phyloP scores from a whole-genome alignment of 768 basidiomycete genomes.

The Boletus eberwhitei region DNA sequence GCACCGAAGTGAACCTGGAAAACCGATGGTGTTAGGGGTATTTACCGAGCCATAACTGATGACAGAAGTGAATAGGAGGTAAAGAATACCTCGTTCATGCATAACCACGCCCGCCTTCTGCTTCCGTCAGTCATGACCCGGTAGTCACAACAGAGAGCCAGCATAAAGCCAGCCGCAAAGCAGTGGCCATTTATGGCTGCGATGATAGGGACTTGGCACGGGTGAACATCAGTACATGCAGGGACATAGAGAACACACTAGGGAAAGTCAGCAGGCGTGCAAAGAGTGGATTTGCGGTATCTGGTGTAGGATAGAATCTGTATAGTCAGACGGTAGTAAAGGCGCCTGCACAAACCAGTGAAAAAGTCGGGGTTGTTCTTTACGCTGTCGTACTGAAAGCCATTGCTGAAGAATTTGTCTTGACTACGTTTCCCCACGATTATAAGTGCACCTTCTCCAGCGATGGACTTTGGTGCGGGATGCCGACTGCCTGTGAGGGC shows the following conservation, averaged over 20 bases:
- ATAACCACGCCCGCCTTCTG: constrained; percentile 76
- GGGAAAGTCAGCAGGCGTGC: constrained; percentile 71
- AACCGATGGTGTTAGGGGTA: background rate
- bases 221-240: background rate
- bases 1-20: constrained; percentile 78
- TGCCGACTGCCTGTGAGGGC: constrained; percentile 40
- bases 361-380: constrained; percentile 60
- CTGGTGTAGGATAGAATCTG: constrained; percentile 35
- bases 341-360: constrained; percentile 42
- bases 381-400: constrained; percentile 60
- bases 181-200: constrained; percentile 83
- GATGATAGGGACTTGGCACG: constrained; percentile 63
- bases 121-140: constrained; percentile 84
- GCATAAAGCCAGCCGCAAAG: constrained; percentile 80
- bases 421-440: constrained; percentile 73
- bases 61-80: background rate
- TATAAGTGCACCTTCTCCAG: constrained; percentile 67
- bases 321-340: background rate
- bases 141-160: constrained; percentile 83
- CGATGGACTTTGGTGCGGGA: constrained; percentile 27
- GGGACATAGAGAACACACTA: constrained; percentile 43
- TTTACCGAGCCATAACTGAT: background rate
- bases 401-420: constrained; percentile 89
- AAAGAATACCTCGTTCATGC: constrained; percentile 80
- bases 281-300: constrained; percentile 71